Base-by-base conservation (phyloP, 2,329 filamentous ascomycete genomes). In the Diaporthe citri region DNA sequence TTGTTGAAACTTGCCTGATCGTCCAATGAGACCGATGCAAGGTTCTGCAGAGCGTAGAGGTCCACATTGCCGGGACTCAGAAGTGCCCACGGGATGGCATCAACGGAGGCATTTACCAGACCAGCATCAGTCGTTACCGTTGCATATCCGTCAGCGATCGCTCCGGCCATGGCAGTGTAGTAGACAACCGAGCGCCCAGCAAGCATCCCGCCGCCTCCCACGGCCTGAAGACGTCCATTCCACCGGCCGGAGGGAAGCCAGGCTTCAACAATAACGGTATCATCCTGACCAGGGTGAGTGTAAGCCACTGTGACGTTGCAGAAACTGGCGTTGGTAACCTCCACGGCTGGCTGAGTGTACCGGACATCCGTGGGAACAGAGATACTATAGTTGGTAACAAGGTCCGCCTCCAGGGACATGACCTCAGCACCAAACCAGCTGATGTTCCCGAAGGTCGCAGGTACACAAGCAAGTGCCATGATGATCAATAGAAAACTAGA, bases 121-220 rank as follows among this genome's bases (percentile, higher is more conserved):
- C 81, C 80, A 6, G 77, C 79, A 55, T 81, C 80, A 1, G 81
- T 81, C 17, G 75, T 79, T 15, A 76, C 71, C n/a, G 80, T 77
- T 17, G 78, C 80, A 48, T 78, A 81, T 17, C 79, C 80, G 12
- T 72, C 22, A 77, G 75, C 77, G 8, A 81, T 66, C 3, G 77
- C 77, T 7, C 69, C 78, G n/a, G 72, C 72, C 75, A 80, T 78
- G 41, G 57, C 57, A 60, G 34, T 59, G 70, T 56, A 36, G 39
- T 59, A 60, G 36, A 9, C 22, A 25, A 25, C 57, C 57, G 10
- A 60, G 34, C 57, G 57, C 34, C 52, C 75, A 51, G 72, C 70
- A 13, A 64, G 28, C 39, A 51, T 51, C 5, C 70, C 70, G 48
- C 56, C 57, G 17, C 70, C 70, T 39, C 70, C 57, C 36, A 60